phyloP scores from a whole-genome alignment of 805 yeast genomes.

The Candida peoriensis region DNA sequence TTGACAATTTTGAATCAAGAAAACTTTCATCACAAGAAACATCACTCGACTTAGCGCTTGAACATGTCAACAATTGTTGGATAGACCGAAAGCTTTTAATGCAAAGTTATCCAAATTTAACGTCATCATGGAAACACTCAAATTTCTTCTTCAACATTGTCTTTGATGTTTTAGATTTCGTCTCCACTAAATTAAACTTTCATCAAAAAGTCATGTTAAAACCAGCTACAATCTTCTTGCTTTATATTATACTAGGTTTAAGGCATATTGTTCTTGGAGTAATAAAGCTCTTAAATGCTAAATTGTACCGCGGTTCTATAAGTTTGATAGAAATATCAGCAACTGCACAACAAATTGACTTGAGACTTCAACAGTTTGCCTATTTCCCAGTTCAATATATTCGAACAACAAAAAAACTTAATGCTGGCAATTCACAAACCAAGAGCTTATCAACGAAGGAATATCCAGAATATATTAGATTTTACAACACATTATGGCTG shows the following conservation, averaged over 20 bases:
- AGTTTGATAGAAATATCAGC: conserved; percentile 44
- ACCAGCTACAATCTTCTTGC: conserved; percentile 8
- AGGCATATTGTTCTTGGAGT: conserved; percentile 14
- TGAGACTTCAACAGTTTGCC: conserved; percentile 69
- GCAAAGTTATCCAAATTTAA: conserved; percentile 11
- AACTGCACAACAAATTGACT: conserved; percentile 72
- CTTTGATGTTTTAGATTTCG: not conserved
- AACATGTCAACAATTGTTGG: conserved; percentile 18
- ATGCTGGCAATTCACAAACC: conserved; percentile 21
- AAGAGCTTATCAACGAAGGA: conserved; percentile 36
- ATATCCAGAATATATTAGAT: conserved; percentile 62
- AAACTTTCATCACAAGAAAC: conserved; percentile 6
- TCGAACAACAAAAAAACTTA: conserved; percentile 34
- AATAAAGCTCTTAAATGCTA: conserved; percentile 26
- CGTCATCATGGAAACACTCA: conserved; percentile 11
- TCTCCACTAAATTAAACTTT: not conserved
- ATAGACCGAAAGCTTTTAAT: conserved; percentile 9
- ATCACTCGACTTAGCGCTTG: conserved; percentile 8
- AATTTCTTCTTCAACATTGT: conserved; percentile 1
- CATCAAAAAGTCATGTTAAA: conserved; percentile 6
- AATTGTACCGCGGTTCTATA: conserved; percentile 14
- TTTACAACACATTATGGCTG: conserved; percentile 87
- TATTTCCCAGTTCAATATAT: conserved; percentile 77
- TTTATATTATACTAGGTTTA: conserved; percentile 8
- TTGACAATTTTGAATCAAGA: conserved; percentile 4